Evolutionary conservation across 352 stramenopile species (phyloP), one percentile per base, ranked within the genome.

Genomic region (Peronospora destructor): DNA sequence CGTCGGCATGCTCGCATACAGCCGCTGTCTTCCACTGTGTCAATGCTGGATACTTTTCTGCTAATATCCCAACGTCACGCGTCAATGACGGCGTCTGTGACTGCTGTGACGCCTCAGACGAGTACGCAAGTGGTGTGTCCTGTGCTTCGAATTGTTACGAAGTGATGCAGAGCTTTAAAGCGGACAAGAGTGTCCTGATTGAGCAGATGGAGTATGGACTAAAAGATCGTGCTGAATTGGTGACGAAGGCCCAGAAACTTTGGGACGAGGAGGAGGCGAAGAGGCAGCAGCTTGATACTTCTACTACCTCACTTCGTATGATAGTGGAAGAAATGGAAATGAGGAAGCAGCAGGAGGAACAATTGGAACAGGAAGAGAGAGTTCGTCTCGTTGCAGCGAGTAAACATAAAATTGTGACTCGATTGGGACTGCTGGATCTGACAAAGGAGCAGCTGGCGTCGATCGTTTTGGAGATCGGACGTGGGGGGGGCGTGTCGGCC

Each of bases 91-190:
- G 89, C 12, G 75, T 98, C 34, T 99, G 96, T 62, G 96, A 99
- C 81, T 99, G 96, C 64, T 99, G 96, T 60, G 94, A 98, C 70
- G 96, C 92, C 12, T 87, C 77, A 30, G 95, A 98, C 60, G 95
- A 98, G 51, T 46, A 57, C 11, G 19, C 49, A 1, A 64, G 59
- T 4, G 64, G 48, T 46, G 71, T 38, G 45, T 71, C 41, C 4
- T 91, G 80, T 28, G 13, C 34, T 2, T 55, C 78, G 11, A 46
- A 56, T 10, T 91, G 80, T 19, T 37, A 35, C 0, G 19, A 54
- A 11, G 32, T 64, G 28, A 57, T 73, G 45, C 33, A 60, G 32
- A 42, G 91, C 25, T 85, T 85, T 39, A 50, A 65, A 35, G 45
- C 34, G 6, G 66, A 83, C 48, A 81, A 82, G 42, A 66, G 68